Evolutionary conservation across 139 green algal species (phyloP).

Genomic region (Dunaliella primolecta): DNA sequence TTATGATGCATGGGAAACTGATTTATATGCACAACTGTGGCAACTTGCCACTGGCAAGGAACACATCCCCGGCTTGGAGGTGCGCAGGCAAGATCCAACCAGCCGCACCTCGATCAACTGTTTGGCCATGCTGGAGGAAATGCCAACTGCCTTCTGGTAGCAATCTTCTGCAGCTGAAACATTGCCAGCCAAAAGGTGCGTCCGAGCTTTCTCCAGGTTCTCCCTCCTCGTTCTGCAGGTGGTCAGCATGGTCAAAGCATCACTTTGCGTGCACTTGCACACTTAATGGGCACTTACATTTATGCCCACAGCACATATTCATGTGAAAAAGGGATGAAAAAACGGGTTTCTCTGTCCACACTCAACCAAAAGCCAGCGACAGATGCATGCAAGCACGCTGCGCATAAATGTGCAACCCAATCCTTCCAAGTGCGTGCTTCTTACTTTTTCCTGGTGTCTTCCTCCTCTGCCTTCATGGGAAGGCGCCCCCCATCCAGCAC

Average conservation of each 20-base stretch:
- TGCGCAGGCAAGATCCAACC: neutral
- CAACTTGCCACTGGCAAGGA: neutral
- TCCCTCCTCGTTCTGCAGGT: slow-evolving; percentile 54
- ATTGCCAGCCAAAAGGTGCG: slow-evolving; percentile 71
- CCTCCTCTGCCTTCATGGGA: slow-evolving; percentile 86
- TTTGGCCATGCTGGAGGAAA: slow-evolving; percentile 80
- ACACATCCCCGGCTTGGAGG: neutral
- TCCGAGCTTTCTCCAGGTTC: slow-evolving; percentile 47
- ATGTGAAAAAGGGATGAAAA: too few species aligned
- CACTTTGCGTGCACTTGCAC: too few species aligned
- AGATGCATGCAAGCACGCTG: slow-evolving; percentile 3
- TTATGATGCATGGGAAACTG: neutral
- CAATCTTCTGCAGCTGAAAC: slow-evolving; percentile 72
- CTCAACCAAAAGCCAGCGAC: too few species aligned
- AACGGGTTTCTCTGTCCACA: too few species aligned
- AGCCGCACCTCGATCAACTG: slow-evolving; percentile 67
- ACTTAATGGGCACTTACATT: too few species aligned
- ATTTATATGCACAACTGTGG: neutral
- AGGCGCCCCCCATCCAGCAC: slow-evolving; percentile 93
- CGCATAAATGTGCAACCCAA: too few species aligned
- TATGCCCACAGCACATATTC: neutral
- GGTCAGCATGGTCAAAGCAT: too few species aligned
- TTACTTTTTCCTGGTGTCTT: slow-evolving; percentile 65
- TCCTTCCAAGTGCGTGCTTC: too few species aligned
- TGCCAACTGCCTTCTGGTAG: slow-evolving; percentile 84